Evolutionary conservation across 176 grass and related monocot genomes (phyloP).

Genomic region (Elymus sibiricus): DNA sequence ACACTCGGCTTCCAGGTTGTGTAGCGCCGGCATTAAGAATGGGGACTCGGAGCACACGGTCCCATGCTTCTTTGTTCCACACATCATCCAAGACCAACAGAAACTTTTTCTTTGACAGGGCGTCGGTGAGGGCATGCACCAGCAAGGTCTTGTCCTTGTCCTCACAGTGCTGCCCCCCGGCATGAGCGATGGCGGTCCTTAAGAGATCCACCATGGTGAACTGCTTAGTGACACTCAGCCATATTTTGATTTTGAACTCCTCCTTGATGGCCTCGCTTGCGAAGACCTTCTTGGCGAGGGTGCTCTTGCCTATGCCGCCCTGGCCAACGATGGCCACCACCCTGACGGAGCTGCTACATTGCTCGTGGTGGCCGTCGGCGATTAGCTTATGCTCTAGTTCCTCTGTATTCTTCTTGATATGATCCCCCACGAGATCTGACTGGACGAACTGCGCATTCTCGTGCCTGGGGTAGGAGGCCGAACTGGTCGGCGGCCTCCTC

Average conservation of each 20-base stretch:
- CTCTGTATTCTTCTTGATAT: neutral
- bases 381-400: neutral
- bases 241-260: neutral
- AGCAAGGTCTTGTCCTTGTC: neutral
- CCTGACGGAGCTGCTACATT: neutral
- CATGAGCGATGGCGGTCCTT: neutral
- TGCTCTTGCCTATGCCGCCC: neutral
- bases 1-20: neutral
- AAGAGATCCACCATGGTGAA: neutral
- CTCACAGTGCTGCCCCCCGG: neutral
- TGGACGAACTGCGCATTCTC: too few species aligned
- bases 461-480: too few species aligned
- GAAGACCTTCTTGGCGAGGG: neutral
- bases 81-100: neutral
- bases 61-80: neutral
- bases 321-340: neutral
- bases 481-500: too few species aligned
- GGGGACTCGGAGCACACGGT: neutral
- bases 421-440: too few species aligned
- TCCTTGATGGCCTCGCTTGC: neutral
- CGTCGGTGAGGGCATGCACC: neutral
- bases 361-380: neutral
- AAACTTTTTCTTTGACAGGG: neutral
- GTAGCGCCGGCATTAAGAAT: neutral
- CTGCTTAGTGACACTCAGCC: neutral